These are phyloP conservation scores for Aspergillus cristatus DNA, from an alignment of 495 filamentous ascomycete genomes.

Conservation along the genomic window DNA sequence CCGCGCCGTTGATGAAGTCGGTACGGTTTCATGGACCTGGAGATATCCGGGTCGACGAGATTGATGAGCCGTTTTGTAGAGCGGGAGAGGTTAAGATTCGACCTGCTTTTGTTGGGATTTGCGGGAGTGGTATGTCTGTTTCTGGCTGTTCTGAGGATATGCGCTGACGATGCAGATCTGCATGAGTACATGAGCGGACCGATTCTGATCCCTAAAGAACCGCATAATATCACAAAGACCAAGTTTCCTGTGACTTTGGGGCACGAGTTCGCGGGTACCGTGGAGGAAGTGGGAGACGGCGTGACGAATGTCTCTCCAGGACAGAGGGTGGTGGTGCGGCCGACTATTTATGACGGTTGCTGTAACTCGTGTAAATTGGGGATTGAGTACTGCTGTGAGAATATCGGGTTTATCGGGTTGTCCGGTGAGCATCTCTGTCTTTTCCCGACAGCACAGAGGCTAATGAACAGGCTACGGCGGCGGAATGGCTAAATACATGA, in stretches of 20 bases:
- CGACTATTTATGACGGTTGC: constrained; percentile 49
- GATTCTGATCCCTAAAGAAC: constrained; percentile 43
- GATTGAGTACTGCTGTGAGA: constrained; percentile 47
- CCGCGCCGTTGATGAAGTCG: constrained; percentile 21
- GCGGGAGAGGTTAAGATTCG: constrained; percentile 39
- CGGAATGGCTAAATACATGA: constrained; percentile 17
- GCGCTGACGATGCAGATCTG: constrained; percentile 35
- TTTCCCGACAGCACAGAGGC: not conserved
- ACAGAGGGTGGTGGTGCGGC: constrained; percentile 47
- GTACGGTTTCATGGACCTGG: constrained; percentile 28
- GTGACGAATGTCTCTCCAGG: constrained; percentile 43
- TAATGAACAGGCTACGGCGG: constrained; percentile 17
- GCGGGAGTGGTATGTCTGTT: constrained; percentile 34
- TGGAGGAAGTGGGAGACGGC: constrained; percentile 49
- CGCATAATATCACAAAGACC: constrained; percentile 50
- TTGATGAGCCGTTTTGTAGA: constrained; percentile 29
- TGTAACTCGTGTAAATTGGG: constrained; percentile 45
- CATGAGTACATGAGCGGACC: constrained; percentile 53
- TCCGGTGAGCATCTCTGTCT: constrained; percentile 28
- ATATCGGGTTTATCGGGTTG: constrained; percentile 50
- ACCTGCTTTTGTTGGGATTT: constrained; percentile 50
- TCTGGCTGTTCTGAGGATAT: constrained; percentile 1
- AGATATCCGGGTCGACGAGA: constrained; percentile 28
- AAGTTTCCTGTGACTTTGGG: constrained; percentile 49
- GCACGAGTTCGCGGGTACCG: constrained; percentile 52